A percentile compares a stretch with the other conserved stretches of the same genome.
Conservation (phyloP, 2,329 filamentous ascomycete species). For the Penicillium olsonii region DNA sequence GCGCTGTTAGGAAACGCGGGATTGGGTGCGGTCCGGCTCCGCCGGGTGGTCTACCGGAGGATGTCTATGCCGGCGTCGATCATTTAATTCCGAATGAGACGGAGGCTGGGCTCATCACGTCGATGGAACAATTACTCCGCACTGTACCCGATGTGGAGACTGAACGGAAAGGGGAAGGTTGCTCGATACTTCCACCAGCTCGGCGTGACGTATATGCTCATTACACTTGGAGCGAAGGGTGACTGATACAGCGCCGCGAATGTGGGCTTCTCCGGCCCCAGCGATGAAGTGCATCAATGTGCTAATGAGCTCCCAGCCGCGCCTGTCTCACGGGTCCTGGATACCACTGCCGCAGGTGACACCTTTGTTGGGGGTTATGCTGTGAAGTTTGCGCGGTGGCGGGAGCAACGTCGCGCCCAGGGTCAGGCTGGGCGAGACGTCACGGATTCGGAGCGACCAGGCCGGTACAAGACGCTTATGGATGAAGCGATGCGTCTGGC, state of each 20-base stretch:
- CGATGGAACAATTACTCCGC: slow-evolving; percentile 36
- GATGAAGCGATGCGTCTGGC: slow-evolving; percentile 48
- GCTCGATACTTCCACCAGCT: slow-evolving; percentile 63
- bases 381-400: slow-evolving; percentile 64
- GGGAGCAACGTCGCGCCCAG: slow-evolving; percentile 43
- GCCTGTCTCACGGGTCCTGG: slow-evolving; percentile 73
- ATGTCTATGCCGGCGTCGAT: slow-evolving; percentile 67
- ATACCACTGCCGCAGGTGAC: slow-evolving; percentile 92
- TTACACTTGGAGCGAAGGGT: slow-evolving; percentile 83
- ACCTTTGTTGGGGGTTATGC: slow-evolving; percentile 92
- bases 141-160: slow-evolving; percentile 35
- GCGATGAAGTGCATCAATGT: slow-evolving; percentile 31
- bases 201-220: slow-evolving; percentile 75
- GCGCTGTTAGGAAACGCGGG: slow-evolving; percentile 37
- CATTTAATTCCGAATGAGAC: slow-evolving; percentile 91
- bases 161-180: slow-evolving; percentile 57
- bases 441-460: slow-evolving; percentile 34
- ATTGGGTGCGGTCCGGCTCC: slow-evolving; percentile 58
- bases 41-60: slow-evolving; percentile 66
- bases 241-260: slow-evolving; percentile 64
- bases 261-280: slow-evolving; percentile 45
- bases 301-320: slow-evolving; percentile 58
- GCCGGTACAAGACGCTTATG: slow-evolving; percentile 47
- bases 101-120: slow-evolving; percentile 74
- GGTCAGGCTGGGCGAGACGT: slow-evolving; percentile 54